Conservation (phyloP, 441 rosid genomes). For the Sinapis alba region DNA sequence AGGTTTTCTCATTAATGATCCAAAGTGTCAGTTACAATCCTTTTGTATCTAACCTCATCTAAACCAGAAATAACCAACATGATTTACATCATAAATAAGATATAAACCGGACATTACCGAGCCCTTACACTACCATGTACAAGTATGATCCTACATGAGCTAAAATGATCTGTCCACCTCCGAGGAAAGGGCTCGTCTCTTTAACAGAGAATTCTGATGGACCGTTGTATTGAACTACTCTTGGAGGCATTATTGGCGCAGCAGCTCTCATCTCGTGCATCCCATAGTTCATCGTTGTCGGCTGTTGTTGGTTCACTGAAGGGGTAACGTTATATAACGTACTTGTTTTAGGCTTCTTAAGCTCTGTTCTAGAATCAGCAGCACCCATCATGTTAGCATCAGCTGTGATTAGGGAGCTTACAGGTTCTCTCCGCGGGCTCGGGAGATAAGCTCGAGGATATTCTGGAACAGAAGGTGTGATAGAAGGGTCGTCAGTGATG, state of each 20-base stretch:
- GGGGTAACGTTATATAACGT: constrained; percentile 46
- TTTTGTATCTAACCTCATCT: not conserved
- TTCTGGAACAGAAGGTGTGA: constrained; percentile 60
- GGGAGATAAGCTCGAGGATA: constrained; percentile 43
- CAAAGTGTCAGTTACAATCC: not conserved
- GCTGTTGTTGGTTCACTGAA: constrained; percentile 30
- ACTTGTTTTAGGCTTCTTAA: constrained; percentile 40
- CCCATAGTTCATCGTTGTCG: constrained; percentile 18
- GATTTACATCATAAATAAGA: not conserved
- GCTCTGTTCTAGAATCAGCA: constrained; percentile 42
- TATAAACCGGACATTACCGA: not conserved
- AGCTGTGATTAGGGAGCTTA: constrained; percentile 14
- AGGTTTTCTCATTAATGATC: not conserved
- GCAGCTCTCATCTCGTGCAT: constrained; percentile 62
- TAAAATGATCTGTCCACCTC: constrained; percentile 82
- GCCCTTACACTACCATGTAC: too few relatives aligned
- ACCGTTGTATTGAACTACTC: constrained; percentile 50
- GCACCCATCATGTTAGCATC: too few relatives aligned
- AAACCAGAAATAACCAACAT: not conserved
- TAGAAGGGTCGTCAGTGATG: constrained; percentile 63
- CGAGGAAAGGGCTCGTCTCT: constrained; percentile 91
- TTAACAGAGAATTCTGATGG: constrained; percentile 66
- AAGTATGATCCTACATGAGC: too few relatives aligned
- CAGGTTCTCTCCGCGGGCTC: constrained; percentile 36
- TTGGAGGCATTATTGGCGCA: constrained; percentile 44